These are phyloP conservation scores for Komagataella pastoris DNA, from an alignment of 805 yeast species.

Conservation along the genomic window DNA sequence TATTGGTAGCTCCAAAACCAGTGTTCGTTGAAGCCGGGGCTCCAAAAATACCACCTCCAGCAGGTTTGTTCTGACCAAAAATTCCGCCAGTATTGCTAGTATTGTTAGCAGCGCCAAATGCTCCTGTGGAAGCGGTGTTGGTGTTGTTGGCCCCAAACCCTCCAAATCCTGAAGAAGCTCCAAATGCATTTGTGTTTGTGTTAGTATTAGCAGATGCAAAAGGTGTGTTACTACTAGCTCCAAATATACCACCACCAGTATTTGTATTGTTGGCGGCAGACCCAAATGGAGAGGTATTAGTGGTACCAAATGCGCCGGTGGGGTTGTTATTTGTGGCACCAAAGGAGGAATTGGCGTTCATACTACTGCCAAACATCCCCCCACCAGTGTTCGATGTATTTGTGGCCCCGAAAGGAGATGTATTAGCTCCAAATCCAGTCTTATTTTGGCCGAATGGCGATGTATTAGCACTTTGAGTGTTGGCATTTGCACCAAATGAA, in stretches of 20 bases:
- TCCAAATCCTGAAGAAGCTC: slow-evolving; percentile 11
- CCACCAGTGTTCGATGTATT: slow-evolving; percentile 7
- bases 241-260: slow-evolving; percentile 22
- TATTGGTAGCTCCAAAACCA: slow-evolving; percentile 5
- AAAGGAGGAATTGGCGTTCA: slow-evolving; percentile 7
- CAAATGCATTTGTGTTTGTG: slow-evolving; percentile 16
- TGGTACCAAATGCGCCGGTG: slow-evolving; percentile 8
- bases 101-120: slow-evolving; percentile 12
- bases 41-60: slow-evolving; percentile 23
- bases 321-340: neutral
- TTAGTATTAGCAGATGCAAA: slow-evolving; percentile 10
- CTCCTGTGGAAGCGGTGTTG: slow-evolving; percentile 5
- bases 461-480: slow-evolving; percentile 19
- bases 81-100: slow-evolving; percentile 4
- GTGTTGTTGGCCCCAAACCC: slow-evolving; percentile 5
- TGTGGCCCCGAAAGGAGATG: slow-evolving; percentile 12
- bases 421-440: slow-evolving; percentile 3
- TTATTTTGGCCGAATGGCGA: slow-evolving; percentile 10
- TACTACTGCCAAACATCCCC: slow-evolving; percentile 16
- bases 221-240: slow-evolving; percentile 14
- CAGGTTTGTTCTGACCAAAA: slow-evolving; percentile 8
- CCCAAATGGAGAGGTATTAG: slow-evolving; percentile 8
- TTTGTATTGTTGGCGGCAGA: slow-evolving; percentile 14
- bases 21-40: slow-evolving; percentile 13
- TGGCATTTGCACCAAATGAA: slow-evolving; percentile 22